Evolutionary conservation across 441 rosid genomes (phyloP), one percentile per base, ranked within the genome.

Genomic region (Isatis lusitanica): DNA sequence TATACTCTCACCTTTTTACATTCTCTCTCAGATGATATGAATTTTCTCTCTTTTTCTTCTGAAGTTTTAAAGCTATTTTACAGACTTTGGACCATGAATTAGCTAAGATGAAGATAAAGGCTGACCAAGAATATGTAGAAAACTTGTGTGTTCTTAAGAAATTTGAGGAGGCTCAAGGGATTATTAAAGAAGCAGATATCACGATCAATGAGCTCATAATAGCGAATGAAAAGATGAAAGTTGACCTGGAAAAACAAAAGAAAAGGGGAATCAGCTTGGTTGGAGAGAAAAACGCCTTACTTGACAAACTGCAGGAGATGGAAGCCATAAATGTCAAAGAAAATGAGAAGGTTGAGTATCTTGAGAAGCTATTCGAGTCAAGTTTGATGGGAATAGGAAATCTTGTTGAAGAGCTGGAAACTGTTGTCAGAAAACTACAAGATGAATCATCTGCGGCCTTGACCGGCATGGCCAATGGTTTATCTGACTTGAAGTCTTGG

Each of bases 131-230:
- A 81, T 81, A 79, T 55, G 91, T 86, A 2, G 91, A 90, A 73
- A 89, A 88, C 79, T 89, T 86, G 74, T 86, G 90, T 75, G 63
- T 87, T 76, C 80, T 84, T 66, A 85, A 92, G 38, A 96, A 92
- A 83, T 94, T 90, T 80, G 92, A 87, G 71, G 99, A 94, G 90
- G 97, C 98, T 17, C 97, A 90, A 76, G 86, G 85, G 63, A 83
- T 88, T 59, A 82, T 96, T 85, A 88, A 78, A 83, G 98, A 96
- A 65, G 96, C 99, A 68, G 95, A 96, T 83, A 79, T 86, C 48
- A 84, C 88, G 78, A 87, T 96, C 79, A 96, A 89, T 75, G 93
- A 83, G 66, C 88, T 96, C 59, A 59, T 86, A 84, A 84, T 86
- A 75, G 98, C 94, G 51, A 94, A 94, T 66, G 94, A 89, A 83